Evolutionary conservation across 2,329 filamentous ascomycete genomes (phyloP).

Genomic region (Ceratocystis destructans): DNA sequence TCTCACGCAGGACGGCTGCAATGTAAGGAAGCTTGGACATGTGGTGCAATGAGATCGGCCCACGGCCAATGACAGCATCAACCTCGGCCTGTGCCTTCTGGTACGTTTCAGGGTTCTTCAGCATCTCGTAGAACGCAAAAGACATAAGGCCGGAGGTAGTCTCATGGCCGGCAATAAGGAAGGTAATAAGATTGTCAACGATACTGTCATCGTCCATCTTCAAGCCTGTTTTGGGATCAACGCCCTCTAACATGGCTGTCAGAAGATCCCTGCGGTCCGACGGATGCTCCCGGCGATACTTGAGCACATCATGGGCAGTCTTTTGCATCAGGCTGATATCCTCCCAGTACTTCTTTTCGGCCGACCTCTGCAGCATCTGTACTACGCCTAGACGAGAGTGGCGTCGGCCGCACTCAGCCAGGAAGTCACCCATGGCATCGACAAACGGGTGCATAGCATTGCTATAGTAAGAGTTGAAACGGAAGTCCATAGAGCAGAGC

Average conservation of each 20-base stretch:
- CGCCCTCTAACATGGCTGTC: slow-evolving; percentile 53
- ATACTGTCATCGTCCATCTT: slow-evolving; percentile 50
- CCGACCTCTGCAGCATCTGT: slow-evolving; percentile 37
- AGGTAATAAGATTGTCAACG: slow-evolving; percentile 58
- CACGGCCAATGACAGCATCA: slow-evolving; percentile 47
- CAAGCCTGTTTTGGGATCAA: slow-evolving; percentile 53
- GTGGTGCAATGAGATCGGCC: slow-evolving; percentile 45
- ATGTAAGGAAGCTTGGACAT: slow-evolving; percentile 53
- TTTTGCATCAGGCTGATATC: slow-evolving; percentile 43
- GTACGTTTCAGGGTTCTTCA: slow-evolving; percentile 48
- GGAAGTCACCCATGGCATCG: slow-evolving; percentile 49
- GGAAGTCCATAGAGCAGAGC: slow-evolving; percentile 55
- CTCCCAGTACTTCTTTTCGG: slow-evolving; percentile 37
- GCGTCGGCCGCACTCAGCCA: slow-evolving; percentile 42
- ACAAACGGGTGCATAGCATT: slow-evolving; percentile 58
- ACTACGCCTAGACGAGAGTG: slow-evolving; percentile 31
- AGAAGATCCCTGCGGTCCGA: slow-evolving; percentile 51
- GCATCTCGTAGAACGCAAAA: slow-evolving; percentile 50
- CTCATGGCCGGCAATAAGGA: slow-evolving; percentile 57
- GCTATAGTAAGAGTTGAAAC: slow-evolving; percentile 63
- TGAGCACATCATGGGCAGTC: slow-evolving; percentile 46
- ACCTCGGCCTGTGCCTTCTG: slow-evolving; percentile 53
- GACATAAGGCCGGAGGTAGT: slow-evolving; percentile 55
- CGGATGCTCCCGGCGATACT: slow-evolving; percentile 41
- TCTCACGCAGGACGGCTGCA: slow-evolving; percentile 50